Percentiles rank a stretch among this genome's conserved stretches.
These are phyloP conservation scores for Penicillium sp. DNA, from an alignment of 2,329 filamentous ascomycete species.

Conservation along the genomic window DNA sequence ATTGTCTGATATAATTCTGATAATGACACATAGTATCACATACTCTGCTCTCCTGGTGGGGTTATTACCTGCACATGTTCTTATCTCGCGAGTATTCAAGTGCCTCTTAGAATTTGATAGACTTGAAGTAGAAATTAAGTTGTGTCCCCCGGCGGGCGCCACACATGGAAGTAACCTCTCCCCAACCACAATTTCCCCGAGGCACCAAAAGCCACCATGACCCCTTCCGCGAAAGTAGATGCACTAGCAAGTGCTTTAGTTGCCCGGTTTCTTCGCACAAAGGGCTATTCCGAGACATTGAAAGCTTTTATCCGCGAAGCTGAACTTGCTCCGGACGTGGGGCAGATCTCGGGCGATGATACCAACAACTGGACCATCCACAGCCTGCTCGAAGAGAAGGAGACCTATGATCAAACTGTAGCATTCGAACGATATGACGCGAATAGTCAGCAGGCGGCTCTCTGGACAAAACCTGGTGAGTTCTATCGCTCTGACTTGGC, in stretches of 20 bases:
- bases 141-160: not conserved
- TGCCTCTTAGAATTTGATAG: not conserved
- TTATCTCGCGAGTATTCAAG: not conserved
- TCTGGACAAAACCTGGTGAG: conserved; percentile 50
- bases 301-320: conserved; percentile 57
- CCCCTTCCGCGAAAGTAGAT: conserved; percentile 17
- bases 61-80: not conserved
- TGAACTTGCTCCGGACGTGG: conserved; percentile 51
- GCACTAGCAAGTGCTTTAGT: conserved; percentile 37
- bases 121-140: not conserved
- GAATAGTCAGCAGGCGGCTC: conserved; percentile 38
- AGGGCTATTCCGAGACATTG: conserved; percentile 51
- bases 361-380: conserved; percentile 55
- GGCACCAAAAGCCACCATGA: conserved; percentile 10
- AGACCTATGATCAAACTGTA: conserved; percentile 53
- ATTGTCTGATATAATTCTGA: conserved; percentile 13
- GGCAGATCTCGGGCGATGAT: conserved; percentile 29
- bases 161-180: not conserved
- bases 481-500: not conserved
- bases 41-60: conserved; percentile 10
- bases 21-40: conserved; percentile 14
- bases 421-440: conserved; percentile 54
- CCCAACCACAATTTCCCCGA: not conserved
- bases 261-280: conserved; percentile 43
- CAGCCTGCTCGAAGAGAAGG: conserved; percentile 59